Evolutionary conservation across 2,329 filamentous ascomycete species (phyloP).

Genomic region (Corinectria fuckeliana): DNA sequence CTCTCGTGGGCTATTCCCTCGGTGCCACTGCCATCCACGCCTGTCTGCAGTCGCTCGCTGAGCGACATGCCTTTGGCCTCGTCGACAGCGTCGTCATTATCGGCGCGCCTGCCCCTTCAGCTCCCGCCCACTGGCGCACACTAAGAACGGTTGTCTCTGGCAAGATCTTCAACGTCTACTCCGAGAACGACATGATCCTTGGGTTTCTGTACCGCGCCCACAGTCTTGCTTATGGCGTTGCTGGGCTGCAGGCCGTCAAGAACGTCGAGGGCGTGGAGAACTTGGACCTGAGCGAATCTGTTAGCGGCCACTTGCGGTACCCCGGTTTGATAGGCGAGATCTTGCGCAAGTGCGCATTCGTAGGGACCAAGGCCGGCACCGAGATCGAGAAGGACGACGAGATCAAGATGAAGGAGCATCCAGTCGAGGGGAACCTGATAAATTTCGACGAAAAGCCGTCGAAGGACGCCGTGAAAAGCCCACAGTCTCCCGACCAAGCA

Average conservation of each 20-base stretch:
- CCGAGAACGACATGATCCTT: slow-evolving; percentile 84
- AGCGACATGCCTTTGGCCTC: slow-evolving; percentile 81
- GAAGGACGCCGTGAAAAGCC: slow-evolving; percentile 16
- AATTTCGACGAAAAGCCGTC: slow-evolving; percentile 34
- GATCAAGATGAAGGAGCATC: slow-evolving; percentile 52
- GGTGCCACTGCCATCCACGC: slow-evolving; percentile 84
- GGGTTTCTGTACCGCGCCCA: slow-evolving; percentile 87
- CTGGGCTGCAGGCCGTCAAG: slow-evolving; percentile 77
- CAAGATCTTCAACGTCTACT: slow-evolving; percentile 86
- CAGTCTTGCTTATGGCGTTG: slow-evolving; percentile 81
- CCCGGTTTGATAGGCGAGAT: slow-evolving; percentile 59
- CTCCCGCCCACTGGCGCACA: slow-evolving; percentile 74
- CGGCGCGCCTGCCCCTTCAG: slow-evolving; percentile 78
- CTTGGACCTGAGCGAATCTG: slow-evolving; percentile 58
- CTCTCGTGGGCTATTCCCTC: slow-evolving; percentile 80
- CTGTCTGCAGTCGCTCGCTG: slow-evolving; percentile 78
- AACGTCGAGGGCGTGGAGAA: slow-evolving; percentile 70
- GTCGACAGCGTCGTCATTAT: slow-evolving; percentile 85
- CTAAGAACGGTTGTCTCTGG: slow-evolving; percentile 82
- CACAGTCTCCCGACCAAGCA: slow-evolving; percentile 22
- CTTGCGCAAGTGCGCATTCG: slow-evolving; percentile 58
- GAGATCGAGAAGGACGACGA: slow-evolving; percentile 60
- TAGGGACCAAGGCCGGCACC: slow-evolving; percentile 51
- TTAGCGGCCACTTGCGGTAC: slow-evolving; percentile 61
- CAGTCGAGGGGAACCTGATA: slow-evolving; percentile 41